Conservation (phyloP, 371 early-diverging fungal genomes). For the Syncephalis fuscata region DNA sequence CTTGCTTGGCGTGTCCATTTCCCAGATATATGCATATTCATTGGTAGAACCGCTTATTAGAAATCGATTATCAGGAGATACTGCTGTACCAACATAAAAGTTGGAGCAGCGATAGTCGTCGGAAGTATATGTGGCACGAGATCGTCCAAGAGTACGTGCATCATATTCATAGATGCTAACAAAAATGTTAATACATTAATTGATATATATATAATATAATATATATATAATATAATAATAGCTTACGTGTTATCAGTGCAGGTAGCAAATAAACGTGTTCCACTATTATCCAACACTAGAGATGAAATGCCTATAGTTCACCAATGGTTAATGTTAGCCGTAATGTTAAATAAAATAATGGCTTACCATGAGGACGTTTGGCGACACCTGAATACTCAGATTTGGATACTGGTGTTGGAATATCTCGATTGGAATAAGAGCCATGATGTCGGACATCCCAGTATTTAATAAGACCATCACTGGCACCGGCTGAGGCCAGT, state of each 20-base stretch:
- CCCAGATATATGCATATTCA: conserved; percentile 15
- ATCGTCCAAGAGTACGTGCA: conserved; percentile 9
- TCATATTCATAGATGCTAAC: conserved; percentile 17
- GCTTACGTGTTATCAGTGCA: conserved; percentile 17
- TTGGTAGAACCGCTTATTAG: conserved; percentile 16
- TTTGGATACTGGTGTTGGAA: conserved; percentile 10
- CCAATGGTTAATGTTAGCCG: not conserved
- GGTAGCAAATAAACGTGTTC: conserved; percentile 4
- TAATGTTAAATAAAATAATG: not conserved
- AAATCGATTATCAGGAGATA: conserved; percentile 18
- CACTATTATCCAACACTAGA: conserved; percentile 4
- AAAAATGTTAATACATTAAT: too few relatives aligned
- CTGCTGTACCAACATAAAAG: conserved; percentile 19
- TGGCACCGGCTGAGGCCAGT: conserved; percentile 32
- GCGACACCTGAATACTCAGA: conserved; percentile 13
- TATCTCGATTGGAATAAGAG: conserved; percentile 10
- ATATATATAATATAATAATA: not conserved
- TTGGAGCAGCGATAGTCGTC: conserved; percentile 14
- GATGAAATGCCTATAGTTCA: conserved; percentile 3
- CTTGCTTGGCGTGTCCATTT: conserved; percentile 10
- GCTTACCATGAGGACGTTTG: conserved; percentile 18
- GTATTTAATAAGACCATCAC: conserved; percentile 32
- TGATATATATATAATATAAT: not conserved
- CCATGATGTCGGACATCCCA: conserved; percentile 20
- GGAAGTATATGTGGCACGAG: conserved; percentile 11